Percentiles rank a stretch among this genome's conserved stretches.
phyloP scores from a whole-genome alignment of 257 asterid genomes.

The Nicotiana tabacum region DNA sequence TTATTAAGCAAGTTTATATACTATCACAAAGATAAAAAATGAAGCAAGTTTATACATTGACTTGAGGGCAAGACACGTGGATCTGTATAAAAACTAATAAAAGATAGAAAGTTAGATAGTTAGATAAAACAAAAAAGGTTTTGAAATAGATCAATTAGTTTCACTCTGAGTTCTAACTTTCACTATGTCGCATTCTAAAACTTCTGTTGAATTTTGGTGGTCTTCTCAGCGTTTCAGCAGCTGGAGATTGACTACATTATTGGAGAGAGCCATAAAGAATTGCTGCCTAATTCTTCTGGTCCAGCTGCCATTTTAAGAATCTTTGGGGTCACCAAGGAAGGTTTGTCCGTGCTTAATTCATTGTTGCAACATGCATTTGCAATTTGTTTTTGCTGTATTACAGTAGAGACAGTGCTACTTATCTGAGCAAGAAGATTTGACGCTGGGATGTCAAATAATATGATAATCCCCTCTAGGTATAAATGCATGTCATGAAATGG shows the following conservation, averaged over 20 bases:
- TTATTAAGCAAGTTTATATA: neutral
- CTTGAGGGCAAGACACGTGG: neutral
- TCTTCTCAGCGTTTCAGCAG: constrained; percentile 70
- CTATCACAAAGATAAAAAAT: neutral
- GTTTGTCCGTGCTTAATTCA: constrained; percentile 27
- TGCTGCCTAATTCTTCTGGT: constrained; percentile 67
- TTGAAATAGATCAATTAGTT: neutral
- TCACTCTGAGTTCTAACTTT: neutral
- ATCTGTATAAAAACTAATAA: neutral
- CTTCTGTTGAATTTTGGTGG: neutral
- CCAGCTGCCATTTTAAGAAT: constrained; percentile 83
- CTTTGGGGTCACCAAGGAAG: constrained; percentile 91
- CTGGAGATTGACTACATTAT: constrained; percentile 87
- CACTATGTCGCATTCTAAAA: neutral
- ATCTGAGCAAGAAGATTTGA: neutral
- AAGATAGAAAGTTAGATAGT: neutral
- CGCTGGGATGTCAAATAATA: neutral
- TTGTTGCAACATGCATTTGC: neutral
- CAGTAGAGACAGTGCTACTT: neutral
- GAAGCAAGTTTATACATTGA: neutral
- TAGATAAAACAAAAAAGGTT: neutral
- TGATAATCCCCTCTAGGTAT: neutral
- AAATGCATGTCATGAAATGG: neutral
- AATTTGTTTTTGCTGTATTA: neutral
- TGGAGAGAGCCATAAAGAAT: constrained; percentile 68